These are phyloP conservation scores for Boechera stricta DNA, from an alignment of 345 rosid species.

Conservation along the genomic window DNA sequence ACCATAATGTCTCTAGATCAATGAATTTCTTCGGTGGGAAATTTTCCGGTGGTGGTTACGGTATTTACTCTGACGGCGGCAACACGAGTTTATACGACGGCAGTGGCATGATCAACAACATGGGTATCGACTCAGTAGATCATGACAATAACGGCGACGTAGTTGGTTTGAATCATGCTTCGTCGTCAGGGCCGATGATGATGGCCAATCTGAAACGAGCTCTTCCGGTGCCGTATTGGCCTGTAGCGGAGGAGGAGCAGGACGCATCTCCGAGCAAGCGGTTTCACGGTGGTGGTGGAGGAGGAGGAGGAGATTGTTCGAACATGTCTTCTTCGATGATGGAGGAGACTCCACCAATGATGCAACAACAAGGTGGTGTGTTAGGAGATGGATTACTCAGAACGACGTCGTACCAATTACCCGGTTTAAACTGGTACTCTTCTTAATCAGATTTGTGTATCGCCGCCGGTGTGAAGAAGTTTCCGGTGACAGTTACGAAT, in stretches of 20 bases:
- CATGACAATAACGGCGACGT: background rate
- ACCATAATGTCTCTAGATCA: constrained; percentile 30
- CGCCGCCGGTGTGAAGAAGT: constrained; percentile 7
- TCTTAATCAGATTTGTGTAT: constrained; percentile 35
- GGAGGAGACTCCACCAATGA: constrained; percentile 35
- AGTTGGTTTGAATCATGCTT: constrained; percentile 38
- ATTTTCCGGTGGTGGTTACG: constrained; percentile 37
- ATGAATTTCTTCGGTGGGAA: constrained; percentile 35
- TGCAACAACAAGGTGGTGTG: constrained; percentile 48
- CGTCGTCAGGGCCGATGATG: constrained; percentile 51
- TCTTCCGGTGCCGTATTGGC: constrained; percentile 68
- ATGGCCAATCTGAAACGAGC: constrained; percentile 60
- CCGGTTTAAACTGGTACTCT: constrained; percentile 83
- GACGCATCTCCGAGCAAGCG: constrained; percentile 57
- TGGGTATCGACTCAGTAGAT: constrained; percentile 27
- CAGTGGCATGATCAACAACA: constrained; percentile 36
- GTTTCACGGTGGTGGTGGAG: constrained; percentile 47
- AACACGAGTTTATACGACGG: constrained; percentile 23
- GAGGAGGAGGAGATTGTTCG: constrained; percentile 39
- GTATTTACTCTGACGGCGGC: constrained; percentile 14
- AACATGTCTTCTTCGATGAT: constrained; percentile 40
- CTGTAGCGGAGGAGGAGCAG: constrained; percentile 36
- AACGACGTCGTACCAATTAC: constrained; percentile 61
- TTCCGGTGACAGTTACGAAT: constrained; percentile 11
- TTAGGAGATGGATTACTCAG: constrained; percentile 62